Evolutionary conservation across 306 rosid species (phyloP), one percentile per base, ranked within the genome.

Genomic region (Aeschynomene evenia): DNA sequence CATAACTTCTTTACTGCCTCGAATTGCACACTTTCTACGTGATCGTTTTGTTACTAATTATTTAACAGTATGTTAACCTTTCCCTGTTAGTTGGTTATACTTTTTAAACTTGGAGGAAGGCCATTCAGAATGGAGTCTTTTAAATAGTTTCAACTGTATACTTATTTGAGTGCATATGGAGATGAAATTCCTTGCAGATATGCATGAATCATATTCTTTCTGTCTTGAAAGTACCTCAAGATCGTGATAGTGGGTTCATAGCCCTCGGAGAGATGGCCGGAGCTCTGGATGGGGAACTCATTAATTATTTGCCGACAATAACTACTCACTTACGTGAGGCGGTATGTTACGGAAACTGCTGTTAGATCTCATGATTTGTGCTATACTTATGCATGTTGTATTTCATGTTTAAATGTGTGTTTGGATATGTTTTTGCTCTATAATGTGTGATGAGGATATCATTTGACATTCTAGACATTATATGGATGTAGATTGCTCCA

Each of bases 201-300:
- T 94, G 99, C 87, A 94, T 94, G 99, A 76, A 91, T 83, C 99
- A 94, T 77, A 94, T 94, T 73, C 91, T 94, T 66, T 86, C 97
- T 3, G 99, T 94, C 77, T 76, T 94, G 76, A 86, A 88, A 84
- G 78, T 85, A 63, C 97, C 99, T 37, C 96, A 91, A 55, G 99
- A 94, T 66, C 97, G 99, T 52, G 96, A 91, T 73, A 91, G 96
- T 85, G 99, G 97, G 62, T 94, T 94, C 85, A 80, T 85, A 82
- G 99, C 99, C 68, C 99, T 94, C 1, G 99, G 99, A 70, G 99
- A 94, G 89, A 94, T 94, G 97, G 99, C 99, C 65, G 96, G 90
- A 72, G 99, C 99, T 18, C 80, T 94, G 86, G 97, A 90, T 75
- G 96, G 97, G 81, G 99, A 91, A 73, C 97, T 94, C 14, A 64